Percentiles rank a stretch among this genome's conserved stretches.
phyloP scores from a whole-genome alignment of 345 rosid genomes.

The Conringia planisiliqua region DNA sequence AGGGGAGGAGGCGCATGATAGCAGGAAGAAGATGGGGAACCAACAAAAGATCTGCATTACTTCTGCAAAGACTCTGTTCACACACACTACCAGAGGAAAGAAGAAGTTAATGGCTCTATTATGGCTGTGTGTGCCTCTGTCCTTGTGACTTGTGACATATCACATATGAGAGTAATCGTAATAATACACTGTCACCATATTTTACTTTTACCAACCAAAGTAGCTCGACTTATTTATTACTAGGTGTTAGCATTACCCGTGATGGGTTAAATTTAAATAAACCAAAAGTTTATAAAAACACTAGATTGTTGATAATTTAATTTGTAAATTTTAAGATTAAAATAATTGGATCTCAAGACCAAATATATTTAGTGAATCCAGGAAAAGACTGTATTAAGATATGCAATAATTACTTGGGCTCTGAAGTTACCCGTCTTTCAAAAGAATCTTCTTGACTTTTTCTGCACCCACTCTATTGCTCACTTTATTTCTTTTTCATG shows the following conservation, averaged over 20 bases:
- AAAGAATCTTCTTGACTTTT: constrained; percentile 30
- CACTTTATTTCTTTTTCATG: constrained; percentile 10
- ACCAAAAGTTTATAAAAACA: too few relatives aligned
- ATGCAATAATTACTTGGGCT: constrained; percentile 22
- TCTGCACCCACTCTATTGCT: not conserved
- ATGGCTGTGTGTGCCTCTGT: not conserved
- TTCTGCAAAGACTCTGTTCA: constrained; percentile 7
- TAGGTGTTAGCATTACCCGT: not conserved
- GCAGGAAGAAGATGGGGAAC: constrained; percentile 30
- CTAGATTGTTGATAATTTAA: too few relatives aligned
- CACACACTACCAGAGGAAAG: not conserved
- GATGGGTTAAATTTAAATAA: not conserved
- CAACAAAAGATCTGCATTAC: constrained; percentile 24
- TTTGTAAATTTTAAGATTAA: too few relatives aligned
- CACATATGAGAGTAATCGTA: not conserved
- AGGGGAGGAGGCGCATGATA: constrained; percentile 17
- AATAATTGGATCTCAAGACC: too few relatives aligned
- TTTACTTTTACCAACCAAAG: not conserved
- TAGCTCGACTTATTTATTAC: not conserved
- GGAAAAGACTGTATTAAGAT: not conserved
- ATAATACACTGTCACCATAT: not conserved
- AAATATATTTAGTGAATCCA: constrained; percentile 23
- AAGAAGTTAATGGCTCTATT: constrained; percentile 17
- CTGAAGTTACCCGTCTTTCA: constrained; percentile 25
- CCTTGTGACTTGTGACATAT: constrained; percentile 3